phyloP scores from a whole-genome alignment of 2,329 filamentous ascomycete genomes.

The Apiospora phragmitis region DNA sequence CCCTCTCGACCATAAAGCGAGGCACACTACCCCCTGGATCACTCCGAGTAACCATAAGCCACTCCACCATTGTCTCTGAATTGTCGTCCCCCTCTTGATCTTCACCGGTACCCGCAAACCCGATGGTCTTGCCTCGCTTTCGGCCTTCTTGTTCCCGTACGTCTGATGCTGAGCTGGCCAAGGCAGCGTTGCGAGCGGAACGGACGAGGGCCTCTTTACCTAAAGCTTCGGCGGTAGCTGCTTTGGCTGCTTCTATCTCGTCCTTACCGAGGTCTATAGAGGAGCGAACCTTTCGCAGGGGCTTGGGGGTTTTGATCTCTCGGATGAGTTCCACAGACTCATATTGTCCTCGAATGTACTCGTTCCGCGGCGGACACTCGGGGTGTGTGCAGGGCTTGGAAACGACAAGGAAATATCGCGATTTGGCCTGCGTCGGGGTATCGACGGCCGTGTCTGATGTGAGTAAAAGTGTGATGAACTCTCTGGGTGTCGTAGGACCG shows the following conservation, averaged over 20 bases:
- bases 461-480: conserved; percentile 80
- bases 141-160: conserved; percentile 35
- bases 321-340: conserved; percentile 91
- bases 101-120: conserved; percentile 29
- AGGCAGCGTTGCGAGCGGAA: conserved; percentile 35
- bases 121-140: conserved; percentile 28
- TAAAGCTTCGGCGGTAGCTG: conserved; percentile 30
- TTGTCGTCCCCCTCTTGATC: conserved; percentile 29
- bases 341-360: conserved; percentile 82
- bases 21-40: conserved; percentile 88
- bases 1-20: conserved; percentile 87
- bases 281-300: conserved; percentile 43
- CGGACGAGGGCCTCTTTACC: conserved; percentile 44
- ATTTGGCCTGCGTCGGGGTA: conserved; percentile 35
- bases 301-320: conserved; percentile 66
- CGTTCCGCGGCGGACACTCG: conserved; percentile 66
- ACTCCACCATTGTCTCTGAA: conserved; percentile 63
- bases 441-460: conserved; percentile 58
- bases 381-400: conserved; percentile 82
- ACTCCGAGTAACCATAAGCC: conserved; percentile 90
- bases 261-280: conserved; percentile 43
- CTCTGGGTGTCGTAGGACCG: conserved; percentile 81
- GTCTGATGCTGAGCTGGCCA: conserved; percentile 18
- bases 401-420: conserved; percentile 80
- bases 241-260: conserved; percentile 30